Evolutionary conservation across 225 moss, liverwort and hornwort genomes (phyloP).

Genomic region (Marchantia polymorpha): DNA sequence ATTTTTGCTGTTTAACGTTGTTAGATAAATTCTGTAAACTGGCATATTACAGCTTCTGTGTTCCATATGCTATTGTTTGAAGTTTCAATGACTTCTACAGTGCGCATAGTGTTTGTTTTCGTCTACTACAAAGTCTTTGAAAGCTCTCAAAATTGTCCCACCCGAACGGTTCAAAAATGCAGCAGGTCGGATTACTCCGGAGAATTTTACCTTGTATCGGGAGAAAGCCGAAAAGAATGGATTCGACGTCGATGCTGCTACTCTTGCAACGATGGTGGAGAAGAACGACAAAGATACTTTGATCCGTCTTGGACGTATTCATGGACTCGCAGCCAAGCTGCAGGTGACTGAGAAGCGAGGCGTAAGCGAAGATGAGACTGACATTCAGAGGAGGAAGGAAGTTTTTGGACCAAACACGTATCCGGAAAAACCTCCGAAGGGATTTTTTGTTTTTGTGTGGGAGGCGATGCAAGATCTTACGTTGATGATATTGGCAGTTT

Average conservation of each 20-base stretch:
- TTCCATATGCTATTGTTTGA: no score
- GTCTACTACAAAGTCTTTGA: not conserved
- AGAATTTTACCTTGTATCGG: not conserved
- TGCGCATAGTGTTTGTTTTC: not conserved
- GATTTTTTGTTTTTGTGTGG: conserved; percentile 59
- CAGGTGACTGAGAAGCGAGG: conserved; percentile 48
- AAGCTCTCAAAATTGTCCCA: not conserved
- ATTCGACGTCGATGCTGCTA: conserved; percentile 35
- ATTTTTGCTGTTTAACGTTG: no score
- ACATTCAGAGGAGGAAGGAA: conserved; percentile 35
- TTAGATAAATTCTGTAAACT: no score
- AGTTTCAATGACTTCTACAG: no score
- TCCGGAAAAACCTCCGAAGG: conserved; percentile 64
- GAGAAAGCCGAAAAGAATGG: conserved; percentile 28
- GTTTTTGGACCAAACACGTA: conserved; percentile 66
- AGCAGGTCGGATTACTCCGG: not conserved
- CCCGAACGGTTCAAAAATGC: not conserved
- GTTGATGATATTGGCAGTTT: conserved; percentile 63
- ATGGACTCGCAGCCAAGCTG: conserved; percentile 52
- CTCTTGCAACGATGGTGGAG: conserved; percentile 49
- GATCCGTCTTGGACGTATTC: conserved; percentile 33
- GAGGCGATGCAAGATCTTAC: conserved; percentile 86
- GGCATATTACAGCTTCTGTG: no score
- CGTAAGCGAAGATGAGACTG: conserved; percentile 45
- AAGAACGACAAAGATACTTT: conserved; percentile 27